These are phyloP conservation scores for Piloderma croceum DNA, from an alignment of 768 basidiomycete genomes.

Conservation along the genomic window DNA sequence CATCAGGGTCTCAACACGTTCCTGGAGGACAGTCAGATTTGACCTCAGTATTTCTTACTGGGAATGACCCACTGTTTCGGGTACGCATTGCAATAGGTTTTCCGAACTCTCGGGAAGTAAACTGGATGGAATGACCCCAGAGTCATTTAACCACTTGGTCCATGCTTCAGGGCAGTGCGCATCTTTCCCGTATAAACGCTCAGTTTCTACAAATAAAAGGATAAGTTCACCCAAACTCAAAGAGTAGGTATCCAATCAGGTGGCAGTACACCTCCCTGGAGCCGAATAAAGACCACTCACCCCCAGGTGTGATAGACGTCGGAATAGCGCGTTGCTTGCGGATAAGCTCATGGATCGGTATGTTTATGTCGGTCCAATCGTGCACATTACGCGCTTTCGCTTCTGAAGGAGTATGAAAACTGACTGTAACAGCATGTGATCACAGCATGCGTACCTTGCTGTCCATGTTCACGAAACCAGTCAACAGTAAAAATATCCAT, in stretches of 20 bases:
- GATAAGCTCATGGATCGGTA: slow-evolving; percentile 52
- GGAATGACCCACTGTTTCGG: slow-evolving; percentile 47
- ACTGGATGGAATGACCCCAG: slow-evolving; percentile 43
- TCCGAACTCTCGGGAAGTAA: slow-evolving; percentile 48
- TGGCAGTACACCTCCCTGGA: slow-evolving; percentile 1
- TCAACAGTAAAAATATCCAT: slow-evolving; percentile 47
- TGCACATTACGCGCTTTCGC: slow-evolving; percentile 62
- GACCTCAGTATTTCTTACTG: no score
- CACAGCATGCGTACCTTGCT: slow-evolving; percentile 15
- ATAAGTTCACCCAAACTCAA: no score
- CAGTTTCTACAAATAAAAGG: slow-evolving; percentile 37
- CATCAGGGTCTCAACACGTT: slow-evolving; percentile 72
- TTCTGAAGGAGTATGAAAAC: slow-evolving; percentile 29
- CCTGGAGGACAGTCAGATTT: slow-evolving; percentile 29
- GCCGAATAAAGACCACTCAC: slow-evolving; percentile 21
- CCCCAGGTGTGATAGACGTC: slow-evolving; percentile 32
- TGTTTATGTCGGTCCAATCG: slow-evolving; percentile 45
- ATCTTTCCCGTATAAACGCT: slow-evolving; percentile 76
- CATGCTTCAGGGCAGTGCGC: slow-evolving; percentile 61
- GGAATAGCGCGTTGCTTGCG: slow-evolving; percentile 32
- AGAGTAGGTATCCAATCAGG: no score
- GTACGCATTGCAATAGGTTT: slow-evolving; percentile 56
- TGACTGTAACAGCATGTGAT: slow-evolving; percentile 27
- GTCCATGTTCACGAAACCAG: slow-evolving; percentile 40
- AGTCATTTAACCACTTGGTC: slow-evolving; percentile 52